phyloP scores from a whole-genome alignment of 2,329 filamentous ascomycete species.

The Aspergillus sp. region DNA sequence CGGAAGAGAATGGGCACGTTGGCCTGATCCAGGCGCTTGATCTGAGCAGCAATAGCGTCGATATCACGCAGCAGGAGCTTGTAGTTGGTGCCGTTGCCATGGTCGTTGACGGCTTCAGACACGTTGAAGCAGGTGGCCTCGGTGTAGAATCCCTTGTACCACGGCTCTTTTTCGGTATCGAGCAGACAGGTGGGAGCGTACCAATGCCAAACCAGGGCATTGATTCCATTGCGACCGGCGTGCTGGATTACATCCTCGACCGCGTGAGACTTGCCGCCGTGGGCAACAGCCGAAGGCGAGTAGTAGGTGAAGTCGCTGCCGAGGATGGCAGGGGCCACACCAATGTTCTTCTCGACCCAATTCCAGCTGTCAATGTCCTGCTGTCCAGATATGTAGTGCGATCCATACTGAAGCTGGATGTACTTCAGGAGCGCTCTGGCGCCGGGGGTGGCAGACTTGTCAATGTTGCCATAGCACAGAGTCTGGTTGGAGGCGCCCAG shows the following conservation, averaged over 20 bases:
- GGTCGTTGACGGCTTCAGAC: background rate
- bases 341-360: slow-evolving; percentile 1
- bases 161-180: slow-evolving; percentile 5
- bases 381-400: too few relatives aligned
- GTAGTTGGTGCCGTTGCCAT: slow-evolving; percentile 9
- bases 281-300: slow-evolving; percentile 1
- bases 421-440: too few relatives aligned
- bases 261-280: slow-evolving; percentile 4
- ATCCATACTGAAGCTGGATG: too few relatives aligned
- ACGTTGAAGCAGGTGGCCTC: slow-evolving; percentile 14
- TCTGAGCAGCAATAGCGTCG: background rate
- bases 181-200: slow-evolving; percentile 6
- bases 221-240: slow-evolving; percentile 9
- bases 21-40: slow-evolving; percentile 7
- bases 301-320: slow-evolving; percentile 12
- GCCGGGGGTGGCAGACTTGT: too few relatives aligned
- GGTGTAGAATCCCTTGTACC: slow-evolving; percentile 15
- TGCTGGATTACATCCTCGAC: slow-evolving; percentile 13
- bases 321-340: background rate
- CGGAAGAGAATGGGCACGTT: background rate
- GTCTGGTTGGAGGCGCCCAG: too few relatives aligned
- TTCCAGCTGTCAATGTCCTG: too few relatives aligned
- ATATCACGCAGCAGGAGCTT: slow-evolving; percentile 15
- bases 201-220: slow-evolving; percentile 17
- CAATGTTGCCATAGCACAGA: too few relatives aligned